These are phyloP conservation scores for Plasmodium relictum DNA, from an alignment of 169 alveolate species.

Conservation along the genomic window DNA sequence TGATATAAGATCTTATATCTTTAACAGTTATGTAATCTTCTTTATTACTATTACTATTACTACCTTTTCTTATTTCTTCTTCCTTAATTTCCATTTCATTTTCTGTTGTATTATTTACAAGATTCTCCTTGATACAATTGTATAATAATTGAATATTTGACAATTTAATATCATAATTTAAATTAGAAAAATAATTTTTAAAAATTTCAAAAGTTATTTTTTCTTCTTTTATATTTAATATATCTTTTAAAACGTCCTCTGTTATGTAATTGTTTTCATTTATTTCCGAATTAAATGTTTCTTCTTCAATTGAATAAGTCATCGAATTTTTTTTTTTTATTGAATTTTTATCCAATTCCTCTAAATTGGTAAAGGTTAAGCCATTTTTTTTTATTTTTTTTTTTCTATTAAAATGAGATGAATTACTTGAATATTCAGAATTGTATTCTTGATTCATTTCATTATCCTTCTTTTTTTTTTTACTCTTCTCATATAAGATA, in stretches of 20 bases:
- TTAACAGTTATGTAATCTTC: conserved; percentile 32
- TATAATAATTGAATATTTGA: conserved; percentile 21
- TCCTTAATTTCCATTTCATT: neutral
- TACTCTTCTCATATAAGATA: too few species aligned
- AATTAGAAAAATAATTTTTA: conserved; percentile 20
- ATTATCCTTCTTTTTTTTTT: neutral
- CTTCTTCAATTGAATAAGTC: conserved; percentile 1
- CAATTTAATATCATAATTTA: conserved; percentile 38
- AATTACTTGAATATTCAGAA: neutral
- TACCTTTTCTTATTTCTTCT: neutral
- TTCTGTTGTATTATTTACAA: neutral
- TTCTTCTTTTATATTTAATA: conserved; percentile 47
- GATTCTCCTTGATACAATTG: conserved; percentile 12
- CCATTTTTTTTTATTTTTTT: neutral
- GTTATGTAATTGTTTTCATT: conserved; percentile 55
- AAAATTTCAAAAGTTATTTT: conserved; percentile 46
- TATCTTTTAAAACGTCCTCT: conserved; percentile 38
- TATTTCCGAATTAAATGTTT: conserved; percentile 30
- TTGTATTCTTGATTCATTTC: neutral
- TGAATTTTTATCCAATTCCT: neutral
- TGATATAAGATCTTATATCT: conserved; percentile 39
- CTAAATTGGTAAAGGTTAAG: neutral
- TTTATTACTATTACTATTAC: neutral
- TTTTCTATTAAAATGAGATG: neutral
- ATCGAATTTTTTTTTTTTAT: conserved; percentile 6